Base-by-base conservation (phyloP, 1,139 yeast genomes). In the Yamadazyma spencermartinsiae region DNA sequence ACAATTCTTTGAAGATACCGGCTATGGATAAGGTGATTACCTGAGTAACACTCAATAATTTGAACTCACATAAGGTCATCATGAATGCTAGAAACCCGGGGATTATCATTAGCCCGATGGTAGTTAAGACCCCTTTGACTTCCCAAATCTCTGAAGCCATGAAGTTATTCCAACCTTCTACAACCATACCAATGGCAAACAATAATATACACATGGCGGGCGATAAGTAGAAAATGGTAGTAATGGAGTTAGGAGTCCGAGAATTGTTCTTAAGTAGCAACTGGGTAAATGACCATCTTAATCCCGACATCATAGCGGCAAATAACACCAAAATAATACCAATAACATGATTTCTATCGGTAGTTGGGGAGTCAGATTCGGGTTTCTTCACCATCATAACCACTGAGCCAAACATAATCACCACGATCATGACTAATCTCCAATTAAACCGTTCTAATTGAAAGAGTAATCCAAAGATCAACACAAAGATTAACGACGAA, bases 241-340 rank as follows among this genome's bases (percentile, higher is more conserved):
- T 72, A 20, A 92, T 78, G 3, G 98, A 95, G 54, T 89, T 88
- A 27, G 70, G 63, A 16, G 82, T 80, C 48, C 75, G 69, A 19
- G 70, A 70, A 51, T 81, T 80, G 40, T 71, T 74, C 49, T 80
- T 81, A 41, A 92, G 66, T 13, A 90, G 71, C 20, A 92, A 60
- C 58, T 92, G 98, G 3, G 98, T 89, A 49, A 89, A 77, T 1
- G 96, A 90, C 98, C 98, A 92, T 49, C 98, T 74, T 38, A 92
- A 66, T 1, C 98, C 98, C 16, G 95, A 84, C 63, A 88, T 75
- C 57, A 85, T 74, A 4, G 95, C 80, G 4, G 96, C 92, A 2
- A 79, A 61, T 21, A 92, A 61, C 1, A 90, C 97, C 34, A 89
- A 65, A 8, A 80, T 43, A 29, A 88, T 79, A 3, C 97, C 98